A percentile compares a stretch with the other conserved stretches of the same genome.
Evolutionary conservation across 805 yeast species (phyloP).

Genomic region (Hermanozyma aechmeae): DNA sequence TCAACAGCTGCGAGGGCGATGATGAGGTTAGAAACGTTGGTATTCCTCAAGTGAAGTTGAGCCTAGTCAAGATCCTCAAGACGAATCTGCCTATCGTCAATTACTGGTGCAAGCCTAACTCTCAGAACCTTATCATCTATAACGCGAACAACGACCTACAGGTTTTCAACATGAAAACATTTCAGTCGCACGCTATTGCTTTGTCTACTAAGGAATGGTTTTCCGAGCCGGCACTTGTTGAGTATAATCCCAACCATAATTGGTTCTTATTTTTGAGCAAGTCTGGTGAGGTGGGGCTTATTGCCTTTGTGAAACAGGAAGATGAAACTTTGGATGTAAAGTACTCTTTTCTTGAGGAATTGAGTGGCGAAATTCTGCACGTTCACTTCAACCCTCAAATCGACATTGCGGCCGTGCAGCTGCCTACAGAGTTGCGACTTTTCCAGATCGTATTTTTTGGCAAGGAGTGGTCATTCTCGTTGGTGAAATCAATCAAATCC

Average conservation of each 20-base stretch:
- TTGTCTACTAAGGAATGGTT: conserved; percentile 24
- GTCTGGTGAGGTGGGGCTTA: too few relatives aligned
- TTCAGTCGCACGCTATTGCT: conserved; percentile 17
- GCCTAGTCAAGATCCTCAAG: conserved; percentile 23
- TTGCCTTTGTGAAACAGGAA: too few relatives aligned
- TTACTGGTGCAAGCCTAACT: conserved; percentile 30
- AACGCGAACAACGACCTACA: conserved; percentile 20
- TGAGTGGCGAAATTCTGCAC: too few relatives aligned
- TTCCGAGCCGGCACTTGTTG: conserved; percentile 11
- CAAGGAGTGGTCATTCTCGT: too few relatives aligned
- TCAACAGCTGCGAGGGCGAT: conserved; percentile 17
- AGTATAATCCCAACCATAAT: conserved; percentile 16
- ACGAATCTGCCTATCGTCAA: conserved; percentile 20
- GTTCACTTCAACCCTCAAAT: conserved; percentile 9
- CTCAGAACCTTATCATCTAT: conserved; percentile 27
- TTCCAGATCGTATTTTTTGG: too few relatives aligned
- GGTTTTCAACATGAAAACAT: conserved; percentile 22
- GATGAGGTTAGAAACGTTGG: conserved; percentile 20
- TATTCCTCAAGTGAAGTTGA: conserved; percentile 18
- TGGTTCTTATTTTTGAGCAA: conserved; percentile 21
- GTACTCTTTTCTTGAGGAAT: too few relatives aligned
- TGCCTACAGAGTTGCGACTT: too few relatives aligned
- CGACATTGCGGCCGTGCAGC: too few relatives aligned
- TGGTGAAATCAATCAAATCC: too few relatives aligned
- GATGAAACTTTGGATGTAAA: too few relatives aligned